Base-by-base conservation (phyloP, 2,329 filamentous ascomycete species). In the Arthroderma sp. region DNA sequence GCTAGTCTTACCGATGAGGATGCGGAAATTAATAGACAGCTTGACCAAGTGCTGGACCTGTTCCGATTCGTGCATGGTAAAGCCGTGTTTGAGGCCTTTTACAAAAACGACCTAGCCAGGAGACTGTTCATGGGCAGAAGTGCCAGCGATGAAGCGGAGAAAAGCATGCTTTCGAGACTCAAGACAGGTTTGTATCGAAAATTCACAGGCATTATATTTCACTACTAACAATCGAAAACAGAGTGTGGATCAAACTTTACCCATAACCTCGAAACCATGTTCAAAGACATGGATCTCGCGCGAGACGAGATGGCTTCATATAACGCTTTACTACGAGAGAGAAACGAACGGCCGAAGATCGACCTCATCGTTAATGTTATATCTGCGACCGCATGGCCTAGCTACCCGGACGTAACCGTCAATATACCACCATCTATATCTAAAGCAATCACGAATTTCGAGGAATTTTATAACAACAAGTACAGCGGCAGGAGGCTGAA, bases 21-120 rank as follows among this genome's bases (percentile, higher is more conserved):
- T 68, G 85, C 86, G 0, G 90, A 96, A 70, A 81, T 99, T 59
- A 90, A 95, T 66, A 83, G 86, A 38, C 93, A 97, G 68, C 79
- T 99, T 9, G 91, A 98, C 65, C 87, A 94, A 67, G 91, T 88
- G 0, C 77, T 99, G 2, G 91, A 97, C 70, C 77, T 99, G 3
- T 98, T 98, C 79, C 83, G 94, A 4, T 97, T 97, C 70, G 88
- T 99, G 35, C 86, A 97, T 67, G 93, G 93, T 63, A 98, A 98
- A 70, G 91, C 94, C 57, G 88, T 96, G 0, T 98, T 99, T 62
- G 93, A 98, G 70, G 91, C 93, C 0, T 98, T 98, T 69, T 99
- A 99, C 80, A 98, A 98, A 77, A 95, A 93, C 66, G 93, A 97
- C 67, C 79, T 99, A 54, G 91, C 94, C 0, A 82, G 91, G 15